Evolutionary conservation across 176 grass and related monocot genomes (phyloP).

Genomic region (Alloteropsis semialata): DNA sequence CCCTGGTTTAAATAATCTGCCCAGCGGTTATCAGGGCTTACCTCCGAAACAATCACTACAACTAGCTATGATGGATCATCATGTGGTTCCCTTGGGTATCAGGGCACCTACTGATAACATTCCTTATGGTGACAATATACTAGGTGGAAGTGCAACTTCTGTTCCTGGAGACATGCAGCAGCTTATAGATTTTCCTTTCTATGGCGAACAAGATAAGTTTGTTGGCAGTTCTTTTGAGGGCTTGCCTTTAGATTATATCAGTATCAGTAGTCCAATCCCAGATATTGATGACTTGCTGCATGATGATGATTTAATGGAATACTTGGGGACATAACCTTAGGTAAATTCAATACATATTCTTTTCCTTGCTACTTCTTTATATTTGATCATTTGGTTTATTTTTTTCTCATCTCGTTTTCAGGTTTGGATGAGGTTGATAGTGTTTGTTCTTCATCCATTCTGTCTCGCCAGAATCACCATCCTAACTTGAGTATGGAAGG

Average conservation of each 20-base stretch:
- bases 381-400: constrained; percentile 14
- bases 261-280: constrained; percentile 76
- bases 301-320: constrained; percentile 97
- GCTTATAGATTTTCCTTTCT: constrained; percentile 73
- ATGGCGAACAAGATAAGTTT: constrained; percentile 76
- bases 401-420: constrained; percentile 33
- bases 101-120: constrained; percentile 54
- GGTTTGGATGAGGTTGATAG: constrained; percentile 26
- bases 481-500: constrained; percentile 43
- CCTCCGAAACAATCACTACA: constrained; percentile 48
- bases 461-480: constrained; percentile 18
- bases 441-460: constrained; percentile 33
- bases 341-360: constrained; percentile 31
- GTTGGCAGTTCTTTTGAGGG: constrained; percentile 77
- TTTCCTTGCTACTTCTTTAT: constrained; percentile 23
- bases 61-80: constrained; percentile 41
- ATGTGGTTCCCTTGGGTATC: constrained; percentile 41
- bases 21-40: constrained; percentile 24
- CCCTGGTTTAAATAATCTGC: constrained; percentile 47
- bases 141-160: constrained; percentile 46
- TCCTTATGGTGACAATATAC: constrained; percentile 45
- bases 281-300: constrained; percentile 84
- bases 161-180: constrained; percentile 56
- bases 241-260: constrained; percentile 77
- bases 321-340: constrained; percentile 85